Percentiles rank a stretch among this genome's conserved stretches.
These are phyloP conservation scores for Magnolia changhungtana DNA, from an alignment of 164 flowering plant species.

Conservation along the genomic window DNA sequence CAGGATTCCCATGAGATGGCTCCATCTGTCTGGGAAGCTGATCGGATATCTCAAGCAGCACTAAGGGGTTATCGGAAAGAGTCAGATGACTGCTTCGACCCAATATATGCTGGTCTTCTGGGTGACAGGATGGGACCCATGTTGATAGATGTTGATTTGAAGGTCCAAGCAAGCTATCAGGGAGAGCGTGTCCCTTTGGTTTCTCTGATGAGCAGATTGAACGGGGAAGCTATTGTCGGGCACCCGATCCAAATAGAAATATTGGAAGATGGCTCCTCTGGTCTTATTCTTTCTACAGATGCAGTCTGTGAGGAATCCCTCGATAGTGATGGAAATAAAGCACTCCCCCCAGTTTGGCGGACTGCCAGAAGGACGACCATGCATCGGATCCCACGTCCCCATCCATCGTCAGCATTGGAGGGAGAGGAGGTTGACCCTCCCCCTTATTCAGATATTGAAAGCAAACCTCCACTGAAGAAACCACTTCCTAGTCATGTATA, in stretches of 20 bases:
- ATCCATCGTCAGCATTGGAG: constrained; percentile 39
- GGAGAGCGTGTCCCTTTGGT: constrained; percentile 77
- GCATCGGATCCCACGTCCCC: constrained; percentile 70
- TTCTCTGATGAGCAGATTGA: constrained; percentile 69
- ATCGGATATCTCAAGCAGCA: constrained; percentile 26
- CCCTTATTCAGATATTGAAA: constrained; percentile 37
- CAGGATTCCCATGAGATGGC: constrained; percentile 16
- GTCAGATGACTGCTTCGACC: constrained; percentile 34
- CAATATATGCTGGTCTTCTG: constrained; percentile 30
- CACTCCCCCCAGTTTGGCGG: constrained; percentile 71
- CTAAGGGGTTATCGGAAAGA: constrained; percentile 49
- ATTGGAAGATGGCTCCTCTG: constrained; percentile 56
- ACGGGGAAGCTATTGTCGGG: constrained; percentile 82
- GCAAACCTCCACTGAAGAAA: constrained; percentile 27
- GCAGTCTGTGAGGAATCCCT: constrained; percentile 27
- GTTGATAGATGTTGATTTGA: constrained; percentile 73
- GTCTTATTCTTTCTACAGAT: constrained; percentile 28
- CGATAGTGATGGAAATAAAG: constrained; percentile 36
- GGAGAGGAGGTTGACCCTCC: constrained; percentile 34
- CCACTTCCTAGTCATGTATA: constrained; percentile 20
- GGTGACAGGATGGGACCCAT: constrained; percentile 36
- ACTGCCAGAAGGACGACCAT: constrained; percentile 87
- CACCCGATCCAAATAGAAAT: constrained; percentile 72
- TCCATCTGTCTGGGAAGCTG: constrained; percentile 35
- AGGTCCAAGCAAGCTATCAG: constrained; percentile 62